Base-by-base conservation (phyloP, 169 alveolate species). In the Miamiensis avidus region DNA sequence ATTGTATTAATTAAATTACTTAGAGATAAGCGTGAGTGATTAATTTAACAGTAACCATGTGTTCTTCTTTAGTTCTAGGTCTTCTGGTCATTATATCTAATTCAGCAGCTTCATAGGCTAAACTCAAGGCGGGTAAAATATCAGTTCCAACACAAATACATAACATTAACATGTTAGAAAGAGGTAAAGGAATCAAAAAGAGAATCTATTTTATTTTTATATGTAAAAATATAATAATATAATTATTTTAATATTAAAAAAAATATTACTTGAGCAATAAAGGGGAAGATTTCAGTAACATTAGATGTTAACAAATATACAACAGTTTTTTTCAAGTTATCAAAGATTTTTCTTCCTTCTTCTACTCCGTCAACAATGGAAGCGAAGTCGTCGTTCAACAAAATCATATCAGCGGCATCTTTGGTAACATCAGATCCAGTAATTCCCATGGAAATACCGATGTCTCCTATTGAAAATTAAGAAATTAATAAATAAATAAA, bases 361-460 rank as follows among this genome's bases (percentile, higher is more conserved):
- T 88, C 91, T 0, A 91, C 82, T n/a, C 94, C 94, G 16, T 83
- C 75, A 4, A 91, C 91, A 28, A 91, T 91, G 29, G 90, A 82
- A 29, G 90, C 82, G 34, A 89, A 93, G 81, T 95, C 93, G 89
- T 95, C 98, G 88, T 95, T 96, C 32, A 95, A 90, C 33, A 95
- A 84, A 34, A 96, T 79, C 95, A 96, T 96, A 88, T 96, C 98
- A 30, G 98, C 98, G 31, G 98, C 97, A 89, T 96, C 96, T 88
- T 96, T 94, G 28, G 97, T 96, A 0, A 95, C 97, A 89, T 95
- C 97, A 34, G 96, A 89, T 33, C 96, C 97, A 11, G 93, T 88
- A 31, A 91, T 92, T 31, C 95, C 96, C 98, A 96, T 96, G 25
- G 97, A 95, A 82, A 94, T 91, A 31, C 97, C 98, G 77, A 96